phyloP scores from a whole-genome alignment of 2,329 filamentous ascomycete genomes.

The Teratosphaeria epicoccoides region DNA sequence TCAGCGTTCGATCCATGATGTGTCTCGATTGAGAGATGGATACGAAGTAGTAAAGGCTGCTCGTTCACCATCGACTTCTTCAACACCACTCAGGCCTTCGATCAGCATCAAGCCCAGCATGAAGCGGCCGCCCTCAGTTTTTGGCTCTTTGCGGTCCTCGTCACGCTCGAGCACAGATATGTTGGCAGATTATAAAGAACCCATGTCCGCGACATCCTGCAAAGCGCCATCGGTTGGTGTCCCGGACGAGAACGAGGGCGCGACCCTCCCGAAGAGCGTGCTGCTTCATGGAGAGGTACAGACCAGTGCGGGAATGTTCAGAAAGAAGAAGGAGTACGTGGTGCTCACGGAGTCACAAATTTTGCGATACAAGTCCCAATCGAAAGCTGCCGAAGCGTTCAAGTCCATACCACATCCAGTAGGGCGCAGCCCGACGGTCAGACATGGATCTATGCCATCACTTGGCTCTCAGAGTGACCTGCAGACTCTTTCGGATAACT shows the following conservation, averaged over 20 bases:
- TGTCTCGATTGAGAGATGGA: slow-evolving; percentile 15
- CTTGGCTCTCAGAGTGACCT: slow-evolving; percentile 52
- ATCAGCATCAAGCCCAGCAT: slow-evolving; percentile 16
- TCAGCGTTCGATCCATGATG: slow-evolving; percentile 10
- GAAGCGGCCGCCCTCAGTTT: slow-evolving; percentile 41
- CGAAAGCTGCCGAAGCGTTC: slow-evolving; percentile 55
- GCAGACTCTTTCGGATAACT: slow-evolving; percentile 42
- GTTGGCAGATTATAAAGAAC: slow-evolving; percentile 31
- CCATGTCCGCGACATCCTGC: slow-evolving; percentile 39
- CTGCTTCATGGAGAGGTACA: slow-evolving; percentile 60
- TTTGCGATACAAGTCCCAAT: slow-evolving; percentile 57
- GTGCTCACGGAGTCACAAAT: slow-evolving; percentile 60
- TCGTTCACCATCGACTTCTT: slow-evolving; percentile 13
- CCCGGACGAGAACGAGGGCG: slow-evolving; percentile 22
- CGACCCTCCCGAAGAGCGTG: slow-evolving; percentile 34
- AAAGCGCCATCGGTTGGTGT: slow-evolving; percentile 38
- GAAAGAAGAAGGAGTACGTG: slow-evolving; percentile 62
- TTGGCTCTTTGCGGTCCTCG: slow-evolving; percentile 43
- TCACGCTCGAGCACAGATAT: slow-evolving; percentile 43
- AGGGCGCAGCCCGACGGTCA: slow-evolving; percentile 35
- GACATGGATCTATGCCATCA: slow-evolving; percentile 49
- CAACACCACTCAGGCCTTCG: slow-evolving; percentile 18
- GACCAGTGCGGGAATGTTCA: slow-evolving; percentile 57
- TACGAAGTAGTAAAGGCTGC: slow-evolving; percentile 11
- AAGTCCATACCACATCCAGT: slow-evolving; percentile 30